Evolutionary conservation across 345 rosid genomes (phyloP), one percentile per base, ranked within the genome.

Genomic region (Eucalyptus marginata): DNA sequence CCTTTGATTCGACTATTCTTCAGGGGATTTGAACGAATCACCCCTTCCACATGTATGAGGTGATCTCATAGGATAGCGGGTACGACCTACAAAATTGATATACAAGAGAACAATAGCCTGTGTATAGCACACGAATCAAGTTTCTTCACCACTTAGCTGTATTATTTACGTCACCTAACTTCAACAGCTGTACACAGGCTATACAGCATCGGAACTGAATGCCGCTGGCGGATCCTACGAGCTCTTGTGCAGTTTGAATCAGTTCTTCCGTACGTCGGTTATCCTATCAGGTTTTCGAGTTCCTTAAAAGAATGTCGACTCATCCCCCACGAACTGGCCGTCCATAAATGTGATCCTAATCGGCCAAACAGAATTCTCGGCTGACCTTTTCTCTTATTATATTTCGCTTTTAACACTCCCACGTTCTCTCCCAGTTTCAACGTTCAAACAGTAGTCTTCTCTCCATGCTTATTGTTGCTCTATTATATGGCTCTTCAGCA

Each of bases 291-390:
- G 40, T 71, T 66, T 85, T 52, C 66, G 47, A n/a, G 79, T 66
- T 29, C 83, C 89, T 80, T 81, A 90, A 79, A 79, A 87, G 86
- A 88, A 89, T 88, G 43, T 59, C 87, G 89, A 86, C 83, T 90
- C 93, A 90, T 66, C 68, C 91, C 25, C 50, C 94, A 95, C 93
- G 96, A 92, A 90, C 89, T 88, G 89, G 93, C 93, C 93, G 90
- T 94, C 87, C 31, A 7, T 27, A 85, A 88, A 87, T 79, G 46
- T 15, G 50, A 2, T 51, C 64, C 90, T 88, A 86, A 83, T 87
- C 27, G 27, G 89, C 91, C 91, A 47, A 47, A 52, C 87, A 83
- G 87, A 86, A 90, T 88, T 89, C 90, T 46, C 50, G 27, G 86
- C 86, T 7, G 66, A 27, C n/a, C 87, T n/a, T 79, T 56, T 87